Evolutionary conservation across 2,329 filamentous ascomycete genomes (phyloP).

Genomic region (Penicillium sp.): DNA sequence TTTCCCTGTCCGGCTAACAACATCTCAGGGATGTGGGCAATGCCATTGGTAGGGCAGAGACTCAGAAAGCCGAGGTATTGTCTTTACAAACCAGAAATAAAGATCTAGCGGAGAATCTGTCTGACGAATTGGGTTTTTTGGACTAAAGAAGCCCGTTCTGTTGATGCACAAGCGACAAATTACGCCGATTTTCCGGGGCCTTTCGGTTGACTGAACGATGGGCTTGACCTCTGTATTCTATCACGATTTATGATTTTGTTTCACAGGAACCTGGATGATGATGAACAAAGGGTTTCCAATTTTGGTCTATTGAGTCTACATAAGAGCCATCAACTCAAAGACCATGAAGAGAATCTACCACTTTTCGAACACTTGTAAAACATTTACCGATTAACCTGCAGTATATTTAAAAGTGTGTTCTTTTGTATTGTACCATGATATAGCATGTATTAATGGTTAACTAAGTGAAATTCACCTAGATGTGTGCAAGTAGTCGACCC

Average conservation of each 20-base stretch:
- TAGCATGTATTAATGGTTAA: too few relatives aligned
- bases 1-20: constrained; percentile 10
- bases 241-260: neutral
- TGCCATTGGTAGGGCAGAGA: constrained; percentile 47
- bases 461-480: neutral
- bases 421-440: too few relatives aligned
- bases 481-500: neutral
- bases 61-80: constrained; percentile 34
- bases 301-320: neutral
- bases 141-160: constrained; percentile 39
- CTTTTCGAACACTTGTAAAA: neutral
- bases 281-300: neutral
- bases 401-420: neutral
- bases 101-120: neutral
- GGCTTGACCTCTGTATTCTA: neutral
- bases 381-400: neutral
- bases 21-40: constrained; percentile 46
- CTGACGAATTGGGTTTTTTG: constrained; percentile 56
- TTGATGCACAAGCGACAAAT: neutral
- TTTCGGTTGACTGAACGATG: neutral
- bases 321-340: neutral
- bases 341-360: neutral
- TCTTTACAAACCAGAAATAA: neutral
- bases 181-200: neutral
- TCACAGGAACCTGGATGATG: neutral